Evolutionary conservation across 2,329 filamentous ascomycete genomes (phyloP), one percentile per base, ranked within the genome.

Genomic region (Talaromyces sp.): DNA sequence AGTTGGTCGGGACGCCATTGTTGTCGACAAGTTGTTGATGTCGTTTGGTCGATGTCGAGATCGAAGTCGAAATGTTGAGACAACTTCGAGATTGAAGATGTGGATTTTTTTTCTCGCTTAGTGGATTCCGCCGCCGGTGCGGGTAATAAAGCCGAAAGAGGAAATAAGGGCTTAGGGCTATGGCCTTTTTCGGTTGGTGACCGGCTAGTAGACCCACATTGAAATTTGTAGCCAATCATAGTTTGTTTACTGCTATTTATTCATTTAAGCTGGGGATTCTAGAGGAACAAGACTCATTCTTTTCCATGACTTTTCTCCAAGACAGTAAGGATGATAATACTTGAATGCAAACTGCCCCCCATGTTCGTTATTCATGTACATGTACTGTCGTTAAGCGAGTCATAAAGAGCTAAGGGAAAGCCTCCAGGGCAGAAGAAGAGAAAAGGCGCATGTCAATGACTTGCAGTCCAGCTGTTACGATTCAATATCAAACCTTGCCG

Each of bases 1-100:
- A 77, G 92, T 97, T 80, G 94, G 94, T 84, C 94, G 87, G 79
- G 89, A 92, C 83, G 92, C 89, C 91, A 95, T 95, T 84, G 80
- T 84, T 73, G 73, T 70, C 68, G 70, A 68, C 65, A 65, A 64
- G 66, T 66, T 75, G 68, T 67, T 74, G 68, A 71, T 66, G 69
- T 71, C 71, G 68, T 68, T 66, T 59, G 21, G 59, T 58, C 71
- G 68, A 67, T 70, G 70, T 69, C 70, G 68, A 65, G 71, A 62
- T 64, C 62, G 65, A 65, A 65, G 56, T 60, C 60, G n/a, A 21
- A 25, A 19, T 62, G 67, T 63, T 66, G 54, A 56, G 43, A 25
- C 13, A 36, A 31, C 54, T 45, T 65, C 35, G 15, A 37, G 36
- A 56, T 59, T 56, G 43, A 52, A 59, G 63, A 62, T 66, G 73